Base-by-base conservation (phyloP, 805 yeast genomes). In the Saccharomycopsis fermentans region DNA sequence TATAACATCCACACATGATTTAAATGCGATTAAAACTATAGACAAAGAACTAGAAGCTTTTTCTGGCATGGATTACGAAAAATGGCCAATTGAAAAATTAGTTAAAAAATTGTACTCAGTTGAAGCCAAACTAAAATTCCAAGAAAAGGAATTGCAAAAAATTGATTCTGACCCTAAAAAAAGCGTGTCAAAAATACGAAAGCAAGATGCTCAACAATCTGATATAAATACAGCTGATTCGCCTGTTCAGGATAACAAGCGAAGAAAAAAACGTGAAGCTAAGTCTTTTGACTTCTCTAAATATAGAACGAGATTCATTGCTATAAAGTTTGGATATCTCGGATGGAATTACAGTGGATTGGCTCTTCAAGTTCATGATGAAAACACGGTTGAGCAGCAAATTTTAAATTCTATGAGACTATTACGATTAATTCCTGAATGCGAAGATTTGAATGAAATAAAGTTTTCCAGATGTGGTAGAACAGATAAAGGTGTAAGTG, bases 341-440 rank as follows among this genome's bases (percentile, higher is more conserved):
- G 99, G 99, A 1, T 92, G 97, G 97, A 81, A 86, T 66, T 94
- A 94, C 70, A 90, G 86, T 67, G 99, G 99, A 0, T 74, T 94
- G 26, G 96, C 96, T 0, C 73, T 81, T 53, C 98, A 94, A 70
- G 78, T 78, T 60, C 90, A 83, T 32, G 80, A 80, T 2, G 86
- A 94, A 0, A 86, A 85, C 1, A 94, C 99, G 0, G 91, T 94
- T 1, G 99, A 94, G 67, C 83, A 82, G 32, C 79, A 77, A 43
- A 78, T 94, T 4, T 69, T 94, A 47, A 79, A 84, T 47, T 96
- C 96, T 0, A 69, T 94, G 70, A 72, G 76, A 54, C 81, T 77
- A 62, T 82, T 92, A 32, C 82, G 78, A 63, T 69, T 94, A 61
- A 82, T 94, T 11, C 77, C 82, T 9, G 74, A 81, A 1, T 43